Conservation (phyloP, 2,329 filamentous ascomycete species). For the Nothophoma quercina region DNA sequence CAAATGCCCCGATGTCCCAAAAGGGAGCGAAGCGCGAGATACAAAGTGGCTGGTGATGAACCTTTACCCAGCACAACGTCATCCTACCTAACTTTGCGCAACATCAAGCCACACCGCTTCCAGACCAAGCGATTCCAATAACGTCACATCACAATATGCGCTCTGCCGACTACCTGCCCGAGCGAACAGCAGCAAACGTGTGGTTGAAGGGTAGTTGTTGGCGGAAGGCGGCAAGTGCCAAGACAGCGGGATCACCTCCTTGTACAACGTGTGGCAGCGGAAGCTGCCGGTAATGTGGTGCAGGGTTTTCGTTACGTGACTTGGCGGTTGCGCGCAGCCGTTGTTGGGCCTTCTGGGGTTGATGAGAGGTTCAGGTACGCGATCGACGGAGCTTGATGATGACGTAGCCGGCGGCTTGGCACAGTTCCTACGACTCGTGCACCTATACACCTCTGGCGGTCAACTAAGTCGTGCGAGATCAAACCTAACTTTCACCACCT, state of each 20-base stretch:
- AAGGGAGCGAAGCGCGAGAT: slow-evolving; percentile 17
- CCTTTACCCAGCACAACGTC: slow-evolving; percentile 10
- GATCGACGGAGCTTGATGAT: slow-evolving; percentile 19
- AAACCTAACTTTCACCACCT: too few relatives aligned
- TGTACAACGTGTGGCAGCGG: slow-evolving; percentile 15
- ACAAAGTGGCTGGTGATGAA: slow-evolving; percentile 17
- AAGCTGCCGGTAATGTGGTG: slow-evolving; percentile 5
- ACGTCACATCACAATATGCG: slow-evolving; percentile 8
- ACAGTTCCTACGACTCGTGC: neutral
- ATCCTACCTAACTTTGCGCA: neutral
- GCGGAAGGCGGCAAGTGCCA: slow-evolving; percentile 1
- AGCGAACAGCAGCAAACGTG: slow-evolving; percentile 1
- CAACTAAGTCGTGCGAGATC: too few relatives aligned
- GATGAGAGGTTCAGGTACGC: slow-evolving; percentile 14
- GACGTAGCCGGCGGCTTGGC: slow-evolving; percentile 26
- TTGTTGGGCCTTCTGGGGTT: neutral
- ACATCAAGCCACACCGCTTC: slow-evolving; percentile 14
- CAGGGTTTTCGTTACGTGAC: slow-evolving; percentile 10
- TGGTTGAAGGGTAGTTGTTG: neutral
- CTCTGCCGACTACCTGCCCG: slow-evolving; percentile 21
- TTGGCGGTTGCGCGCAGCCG: slow-evolving; percentile 3
- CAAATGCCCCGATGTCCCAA: slow-evolving; percentile 10
- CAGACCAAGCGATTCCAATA: neutral
- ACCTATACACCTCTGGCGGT: too few relatives aligned
- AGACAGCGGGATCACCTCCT: slow-evolving; percentile 12